Percentiles rank a stretch among this genome's conserved stretches.
phyloP scores from a whole-genome alignment of 176 grass and related monocot genomes.

The Ensete ventricosum region DNA sequence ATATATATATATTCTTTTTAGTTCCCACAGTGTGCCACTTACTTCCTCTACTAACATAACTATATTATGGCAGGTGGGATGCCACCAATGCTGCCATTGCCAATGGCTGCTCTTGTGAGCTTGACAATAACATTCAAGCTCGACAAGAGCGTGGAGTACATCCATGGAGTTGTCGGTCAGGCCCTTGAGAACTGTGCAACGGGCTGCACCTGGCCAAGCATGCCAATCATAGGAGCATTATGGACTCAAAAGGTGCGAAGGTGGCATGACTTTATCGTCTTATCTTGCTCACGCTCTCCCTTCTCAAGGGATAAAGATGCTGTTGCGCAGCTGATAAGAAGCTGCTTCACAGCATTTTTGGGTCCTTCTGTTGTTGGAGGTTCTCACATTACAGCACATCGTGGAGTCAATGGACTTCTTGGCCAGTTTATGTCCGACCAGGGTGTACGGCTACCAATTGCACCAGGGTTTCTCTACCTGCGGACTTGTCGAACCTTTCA shows the following conservation, averaged over 20 bases:
- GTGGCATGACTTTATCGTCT: constrained; percentile 86
- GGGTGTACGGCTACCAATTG: constrained; percentile 46
- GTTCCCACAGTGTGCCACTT: no score
- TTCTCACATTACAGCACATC: constrained; percentile 40
- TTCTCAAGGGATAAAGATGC: constrained; percentile 77
- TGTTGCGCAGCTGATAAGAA: constrained; percentile 56
- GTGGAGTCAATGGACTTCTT: constrained; percentile 65
- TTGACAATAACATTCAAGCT: constrained; percentile 98
- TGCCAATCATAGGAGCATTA: constrained; percentile 90
- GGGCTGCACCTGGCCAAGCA: constrained; percentile 80
- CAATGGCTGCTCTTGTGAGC: constrained; percentile 91
- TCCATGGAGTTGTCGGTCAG: constrained; percentile 55
- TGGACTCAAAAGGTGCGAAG: constrained; percentile 88
- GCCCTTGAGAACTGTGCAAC: constrained; percentile 86
- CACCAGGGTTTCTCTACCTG: constrained; percentile 83
- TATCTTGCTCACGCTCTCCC: constrained; percentile 73
- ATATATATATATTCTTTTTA: no score
- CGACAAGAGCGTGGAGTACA: constrained; percentile 72
- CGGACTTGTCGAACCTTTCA: constrained; percentile 76
- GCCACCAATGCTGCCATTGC: constrained; percentile 91
- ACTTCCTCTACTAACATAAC: background rate
- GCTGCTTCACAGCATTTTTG: constrained; percentile 90
- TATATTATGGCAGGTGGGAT: constrained; percentile 56
- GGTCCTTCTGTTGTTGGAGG: constrained; percentile 28
- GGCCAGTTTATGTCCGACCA: constrained; percentile 63